Base-by-base conservation (phyloP, 345 rosid species). In the Populus simonii region DNA sequence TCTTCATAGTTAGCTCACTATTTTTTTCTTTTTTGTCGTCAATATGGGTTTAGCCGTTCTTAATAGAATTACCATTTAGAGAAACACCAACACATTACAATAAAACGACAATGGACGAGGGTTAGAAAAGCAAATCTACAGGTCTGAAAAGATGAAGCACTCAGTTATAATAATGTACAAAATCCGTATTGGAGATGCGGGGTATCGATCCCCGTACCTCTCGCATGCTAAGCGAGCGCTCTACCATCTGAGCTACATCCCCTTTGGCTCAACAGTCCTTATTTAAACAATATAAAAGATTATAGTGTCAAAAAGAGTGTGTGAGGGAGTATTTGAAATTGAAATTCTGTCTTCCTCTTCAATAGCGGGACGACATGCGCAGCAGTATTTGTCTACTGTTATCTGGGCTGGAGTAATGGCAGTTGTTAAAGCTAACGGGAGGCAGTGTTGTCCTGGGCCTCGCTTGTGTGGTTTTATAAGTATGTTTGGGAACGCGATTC, bases 171-270 rank as follows among this genome's bases (percentile, higher is more conserved):
- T 25, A 25, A 25, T 25, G 25, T 43, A 11, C 4, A 43, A 2
- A 43, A 43, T 43, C 47, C 47, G 0, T 10, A 43, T 10, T 90
- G 97, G 92, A 89, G 91, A 93, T 87, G 94, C 86, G 90, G 89
- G 90, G 90, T 87, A 92, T 90, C 92, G 90, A 89, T 87, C 91
- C 94, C 92, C 82, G 90, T 88, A 78, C 91, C 94, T 90, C 98
- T 92, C 89, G 89, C 92, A 88, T 93, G 93, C 91, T 88, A 92
- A 90, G 92, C 92, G 89, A 90, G 92, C 91, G 88, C 92, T 90
- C 92, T 88, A 89, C 91, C 95, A 92, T 89, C 90, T 92, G 92
- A 92, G 92, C 92, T 89, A 90, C 92, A 88, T 84, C 90, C 94
- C 91, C 90, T 1, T 16, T 3, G 18, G 5, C 0, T 0, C 35